These are phyloP conservation scores for Begonia masoniana DNA, from an alignment of 306 rosid species.

Conservation along the genomic window DNA sequence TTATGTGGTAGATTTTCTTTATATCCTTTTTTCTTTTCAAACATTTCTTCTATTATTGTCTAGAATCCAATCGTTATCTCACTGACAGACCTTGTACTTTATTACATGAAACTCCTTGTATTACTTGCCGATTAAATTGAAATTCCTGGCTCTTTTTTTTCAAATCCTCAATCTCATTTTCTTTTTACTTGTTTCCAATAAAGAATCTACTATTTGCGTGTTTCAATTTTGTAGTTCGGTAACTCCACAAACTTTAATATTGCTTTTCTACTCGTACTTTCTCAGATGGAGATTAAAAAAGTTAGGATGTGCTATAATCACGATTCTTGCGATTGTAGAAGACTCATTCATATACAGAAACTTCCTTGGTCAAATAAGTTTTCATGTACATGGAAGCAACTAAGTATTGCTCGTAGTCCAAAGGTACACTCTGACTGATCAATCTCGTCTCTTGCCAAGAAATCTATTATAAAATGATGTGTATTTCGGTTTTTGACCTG, in stretches of 20 bases:
- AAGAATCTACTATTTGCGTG: neutral
- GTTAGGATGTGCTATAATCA: constrained; percentile 53
- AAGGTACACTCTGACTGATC: constrained; percentile 26
- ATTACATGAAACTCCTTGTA: no score
- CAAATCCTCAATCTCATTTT: neutral
- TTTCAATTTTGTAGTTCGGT: constrained; percentile 1
- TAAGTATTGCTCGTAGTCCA: constrained; percentile 75
- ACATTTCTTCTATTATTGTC: no score
- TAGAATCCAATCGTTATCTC: no score
- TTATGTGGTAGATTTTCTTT: no score
- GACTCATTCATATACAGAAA: constrained; percentile 24
- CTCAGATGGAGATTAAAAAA: constrained; percentile 49
- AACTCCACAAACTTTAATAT: constrained; percentile 10
- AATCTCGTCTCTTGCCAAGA: constrained; percentile 6
- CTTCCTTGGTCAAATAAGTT: constrained; percentile 79
- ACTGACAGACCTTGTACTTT: no score
- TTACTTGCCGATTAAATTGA: no score
- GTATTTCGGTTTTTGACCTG: no score
- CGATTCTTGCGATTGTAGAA: constrained; percentile 52
- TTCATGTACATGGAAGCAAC: constrained; percentile 57
- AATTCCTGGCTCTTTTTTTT: no score
- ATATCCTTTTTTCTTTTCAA: no score
- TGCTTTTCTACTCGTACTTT: constrained; percentile 2
- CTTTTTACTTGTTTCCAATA: neutral
- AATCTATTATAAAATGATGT: neutral